Percentiles rank a stretch among this genome's conserved stretches.
phyloP scores from a whole-genome alignment of 2,329 filamentous ascomycete species.

The Epichloe sp. region DNA sequence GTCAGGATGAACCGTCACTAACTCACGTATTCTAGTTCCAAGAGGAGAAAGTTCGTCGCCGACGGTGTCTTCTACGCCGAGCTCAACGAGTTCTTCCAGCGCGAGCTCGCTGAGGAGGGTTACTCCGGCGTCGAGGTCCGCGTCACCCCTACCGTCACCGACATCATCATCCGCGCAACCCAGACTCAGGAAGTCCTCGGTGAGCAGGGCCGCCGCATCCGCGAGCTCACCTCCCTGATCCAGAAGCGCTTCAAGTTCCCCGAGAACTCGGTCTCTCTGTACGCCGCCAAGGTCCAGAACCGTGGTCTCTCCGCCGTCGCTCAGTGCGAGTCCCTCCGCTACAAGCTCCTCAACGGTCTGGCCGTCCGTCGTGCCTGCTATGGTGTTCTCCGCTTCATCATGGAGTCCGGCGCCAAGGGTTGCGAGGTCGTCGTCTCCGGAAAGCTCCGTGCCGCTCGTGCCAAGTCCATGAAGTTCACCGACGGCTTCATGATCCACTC shows the following conservation, averaged over 20 bases:
- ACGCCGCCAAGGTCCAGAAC: conserved; percentile 99
- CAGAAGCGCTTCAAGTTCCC: conserved; percentile 99
- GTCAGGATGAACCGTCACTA: not conserved
- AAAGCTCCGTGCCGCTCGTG: conserved; percentile 96
- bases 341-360: conserved; percentile 99
- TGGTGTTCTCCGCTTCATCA: conserved; percentile 99
- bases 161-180: conserved; percentile 99
- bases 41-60: conserved; percentile 88
- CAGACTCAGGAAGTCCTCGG: conserved; percentile 99
- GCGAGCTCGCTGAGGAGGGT: conserved; percentile 98
- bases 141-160: conserved; percentile 98
- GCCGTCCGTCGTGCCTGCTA: conserved; percentile 98
- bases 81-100: conserved; percentile 99
- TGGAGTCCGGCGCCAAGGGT: conserved; percentile 99
- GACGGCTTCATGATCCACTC: conserved; percentile 99
- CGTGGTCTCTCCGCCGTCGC: conserved; percentile 98
- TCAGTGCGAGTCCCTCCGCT: conserved; percentile 99
- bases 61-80: conserved; percentile 99
- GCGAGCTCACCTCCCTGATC: conserved; percentile 99
- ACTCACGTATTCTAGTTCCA: conserved; percentile 45
- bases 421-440: conserved; percentile 99
- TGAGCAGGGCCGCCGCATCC: conserved; percentile 99
- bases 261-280: conserved; percentile 99
- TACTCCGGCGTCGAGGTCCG: conserved; percentile 99
- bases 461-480: conserved; percentile 99